Conservation (phyloP, 805 yeast species). For the Wickerhamiella australiensis region DNA sequence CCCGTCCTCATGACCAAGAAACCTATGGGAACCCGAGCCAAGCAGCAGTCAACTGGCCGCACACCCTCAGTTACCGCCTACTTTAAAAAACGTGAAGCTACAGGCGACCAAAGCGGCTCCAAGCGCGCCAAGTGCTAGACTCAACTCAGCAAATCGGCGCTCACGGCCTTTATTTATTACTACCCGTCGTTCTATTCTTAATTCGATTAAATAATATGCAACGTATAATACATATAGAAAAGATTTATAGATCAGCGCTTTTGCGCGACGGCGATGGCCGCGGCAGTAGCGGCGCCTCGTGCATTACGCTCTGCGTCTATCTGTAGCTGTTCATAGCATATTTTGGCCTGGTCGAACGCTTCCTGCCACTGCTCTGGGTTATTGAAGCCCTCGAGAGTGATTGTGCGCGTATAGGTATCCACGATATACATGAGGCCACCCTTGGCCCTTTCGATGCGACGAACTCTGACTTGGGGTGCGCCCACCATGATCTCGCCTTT, state of each 20-base stretch:
- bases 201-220: background rate
- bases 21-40: background rate
- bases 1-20: background rate
- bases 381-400: conserved; percentile 21
- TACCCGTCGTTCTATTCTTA: background rate
- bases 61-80: background rate
- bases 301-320: conserved; percentile 25
- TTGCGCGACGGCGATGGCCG: conserved; percentile 27
- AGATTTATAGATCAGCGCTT: background rate
- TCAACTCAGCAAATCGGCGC: no score
- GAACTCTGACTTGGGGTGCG: conserved; percentile 26
- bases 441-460: conserved; percentile 16
- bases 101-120: background rate
- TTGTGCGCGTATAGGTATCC: conserved; percentile 27
- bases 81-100: background rate
- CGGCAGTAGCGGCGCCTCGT: conserved; percentile 28
- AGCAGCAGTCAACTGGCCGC: background rate
- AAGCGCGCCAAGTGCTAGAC: background rate
- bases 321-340: conserved; percentile 24
- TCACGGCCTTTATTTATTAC: no score
- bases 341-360: conserved; percentile 24
- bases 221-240: background rate
- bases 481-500: conserved; percentile 27
- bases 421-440: conserved; percentile 23
- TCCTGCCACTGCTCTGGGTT: conserved; percentile 29